Evolutionary conservation across 768 basidiomycete species (phyloP).

Genomic region (Calocybe indica): DNA sequence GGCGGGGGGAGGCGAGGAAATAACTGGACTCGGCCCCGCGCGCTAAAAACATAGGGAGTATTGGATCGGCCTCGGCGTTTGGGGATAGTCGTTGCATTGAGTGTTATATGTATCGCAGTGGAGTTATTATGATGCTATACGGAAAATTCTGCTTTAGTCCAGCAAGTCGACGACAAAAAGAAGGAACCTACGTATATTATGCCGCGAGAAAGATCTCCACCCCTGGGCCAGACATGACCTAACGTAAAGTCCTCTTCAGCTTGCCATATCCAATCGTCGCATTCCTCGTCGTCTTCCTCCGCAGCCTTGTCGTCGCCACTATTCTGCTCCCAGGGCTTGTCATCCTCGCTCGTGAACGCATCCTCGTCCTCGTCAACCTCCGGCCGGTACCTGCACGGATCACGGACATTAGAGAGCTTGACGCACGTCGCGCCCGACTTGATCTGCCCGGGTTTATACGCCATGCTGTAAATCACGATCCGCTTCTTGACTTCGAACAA

Average conservation of each 20-base stretch:
- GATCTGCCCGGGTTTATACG: constrained; percentile 48
- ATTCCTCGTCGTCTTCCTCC: constrained; percentile 25
- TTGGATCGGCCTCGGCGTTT: constrained; percentile 55
- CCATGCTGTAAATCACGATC: constrained; percentile 31
- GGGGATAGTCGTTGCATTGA: constrained; percentile 47
- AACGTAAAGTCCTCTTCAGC: constrained; percentile 64
- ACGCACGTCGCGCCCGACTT: constrained; percentile 39
- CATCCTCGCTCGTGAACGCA: constrained; percentile 20
- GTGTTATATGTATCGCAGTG: constrained; percentile 57
- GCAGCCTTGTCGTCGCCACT: constrained; percentile 22
- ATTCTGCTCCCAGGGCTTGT: constrained; percentile 32
- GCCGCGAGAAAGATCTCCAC: constrained; percentile 34
- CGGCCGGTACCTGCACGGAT: constrained; percentile 43
- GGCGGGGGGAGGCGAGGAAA: constrained; percentile 14
- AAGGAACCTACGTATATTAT: constrained; percentile 55
- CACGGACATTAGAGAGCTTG: constrained; percentile 46
- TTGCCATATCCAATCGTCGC: constrained; percentile 59
- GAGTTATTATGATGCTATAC: constrained; percentile 46
- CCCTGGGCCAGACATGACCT: constrained; percentile 51
- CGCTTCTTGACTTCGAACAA: constrained; percentile 55
- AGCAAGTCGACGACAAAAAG: background rate
- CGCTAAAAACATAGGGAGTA: constrained; percentile 54
- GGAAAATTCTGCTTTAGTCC: background rate
- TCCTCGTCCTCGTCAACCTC: constrained; percentile 18
- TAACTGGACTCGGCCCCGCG: constrained; percentile 38